Evolutionary conservation across 2,329 filamentous ascomycete species (phyloP).

Genomic region (Exserohilum turcica): DNA sequence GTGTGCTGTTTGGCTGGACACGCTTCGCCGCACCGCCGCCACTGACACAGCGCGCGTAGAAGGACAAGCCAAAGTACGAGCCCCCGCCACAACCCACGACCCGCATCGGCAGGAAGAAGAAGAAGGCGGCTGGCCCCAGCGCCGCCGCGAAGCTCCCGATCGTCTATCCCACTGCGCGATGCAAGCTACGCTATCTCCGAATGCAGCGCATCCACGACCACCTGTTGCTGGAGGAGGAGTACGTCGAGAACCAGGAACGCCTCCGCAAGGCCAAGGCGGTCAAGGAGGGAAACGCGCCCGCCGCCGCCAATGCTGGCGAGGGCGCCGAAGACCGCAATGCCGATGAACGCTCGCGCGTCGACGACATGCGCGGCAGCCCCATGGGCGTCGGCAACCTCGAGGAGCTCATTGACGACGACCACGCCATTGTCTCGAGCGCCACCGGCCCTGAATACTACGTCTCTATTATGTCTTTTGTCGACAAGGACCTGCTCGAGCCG

Average conservation of each 20-base stretch:
- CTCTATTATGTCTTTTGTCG: constrained; percentile 99
- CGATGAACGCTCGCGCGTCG: constrained; percentile 90
- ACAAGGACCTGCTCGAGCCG: constrained; percentile 96
- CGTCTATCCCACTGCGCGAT: constrained; percentile 93
- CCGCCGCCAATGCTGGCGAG: constrained; percentile 62
- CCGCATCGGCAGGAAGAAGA: constrained; percentile 97
- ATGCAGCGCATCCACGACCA: constrained; percentile 99
- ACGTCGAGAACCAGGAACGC: constrained; percentile 97
- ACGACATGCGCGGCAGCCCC: constrained; percentile 97
- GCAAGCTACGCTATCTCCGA: constrained; percentile 93
- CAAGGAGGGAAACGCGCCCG: constrained; percentile 60
- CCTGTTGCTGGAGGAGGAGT: constrained; percentile 94
- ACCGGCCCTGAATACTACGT: constrained; percentile 99
- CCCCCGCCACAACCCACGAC: constrained; percentile 96
- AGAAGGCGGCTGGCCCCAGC: constrained; percentile 89
- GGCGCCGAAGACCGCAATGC: constrained; percentile 87
- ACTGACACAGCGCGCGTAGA: constrained; percentile 53
- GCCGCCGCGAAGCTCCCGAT: constrained; percentile 93
- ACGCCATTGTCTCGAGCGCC: constrained; percentile 96
- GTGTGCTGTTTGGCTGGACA: constrained; percentile 2
- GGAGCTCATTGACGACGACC: constrained; percentile 98
- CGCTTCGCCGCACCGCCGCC: constrained; percentile 3
- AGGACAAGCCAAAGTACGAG: constrained; percentile 99
- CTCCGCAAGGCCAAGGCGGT: constrained; percentile 85
- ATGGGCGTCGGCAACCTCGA: constrained; percentile 98